Base-by-base conservation (phyloP, 2,329 filamentous ascomycete genomes). In the Paecilomyces sp. region DNA sequence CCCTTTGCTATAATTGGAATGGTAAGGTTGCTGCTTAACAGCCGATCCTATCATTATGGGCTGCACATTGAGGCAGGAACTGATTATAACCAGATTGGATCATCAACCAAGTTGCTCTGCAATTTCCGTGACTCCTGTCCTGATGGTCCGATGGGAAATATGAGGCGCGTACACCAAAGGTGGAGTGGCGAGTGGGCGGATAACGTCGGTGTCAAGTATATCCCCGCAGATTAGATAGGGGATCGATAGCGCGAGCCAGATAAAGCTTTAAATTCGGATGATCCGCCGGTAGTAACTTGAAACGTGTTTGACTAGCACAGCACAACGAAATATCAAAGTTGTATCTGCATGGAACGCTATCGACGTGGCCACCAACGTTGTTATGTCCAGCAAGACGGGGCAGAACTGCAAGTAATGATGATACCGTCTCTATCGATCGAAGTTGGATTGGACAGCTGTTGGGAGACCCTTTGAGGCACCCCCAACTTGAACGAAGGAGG, bases 1-100 rank as follows among this genome's bases (percentile, higher is more conserved):
- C 13, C 71, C 74, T 33, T 60, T 63, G 22, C 65, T 57, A 58
- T 71, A 72, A 30, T 30, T 22, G 13, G 41, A 18, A 47, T 47
- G 4, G 13, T 47, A 22, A 15, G 1, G 41, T 47, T 18, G 41
- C 41, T 47, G 41, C 9, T 47, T 47, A 9, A 47, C 41, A 47
- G 41, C 41, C n/a, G 7, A 7, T 18, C 18, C n/a, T 47, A 47
- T 6, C 41, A 47, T 47, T 47, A 47, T 47, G 41, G 9, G 18
- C 41, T 22, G 41, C 41, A n/a, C 41, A 47, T 47, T 2, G n/a
- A n/a, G n/a, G n/a, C 15, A 18, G n/a, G 18, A 47, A n/a, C n/a
- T 8, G 41, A 47, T 47, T 47, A 47, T 47, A 22, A 8, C 18
- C 41, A 15, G n/a, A 18, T 47, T 9, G 41, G 18, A 18, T n/a